Evolutionary conservation across 2,329 filamentous ascomycete species (phyloP).

Genomic region (Phaeosphaeriaceae sp.): DNA sequence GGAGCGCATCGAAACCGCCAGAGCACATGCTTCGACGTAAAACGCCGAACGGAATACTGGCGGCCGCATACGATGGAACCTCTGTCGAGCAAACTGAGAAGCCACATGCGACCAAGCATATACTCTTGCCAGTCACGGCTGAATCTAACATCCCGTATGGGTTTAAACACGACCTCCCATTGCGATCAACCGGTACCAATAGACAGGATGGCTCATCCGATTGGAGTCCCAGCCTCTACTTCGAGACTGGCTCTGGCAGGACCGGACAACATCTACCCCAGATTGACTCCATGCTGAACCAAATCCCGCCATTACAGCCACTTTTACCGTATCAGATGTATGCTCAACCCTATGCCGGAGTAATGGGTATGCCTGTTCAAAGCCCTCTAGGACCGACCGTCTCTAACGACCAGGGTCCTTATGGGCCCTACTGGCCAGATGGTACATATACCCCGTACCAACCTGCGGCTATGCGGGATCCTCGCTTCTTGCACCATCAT

Average conservation of each 20-base stretch:
- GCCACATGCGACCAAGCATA: slow-evolving; percentile 80
- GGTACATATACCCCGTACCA: slow-evolving; percentile 50
- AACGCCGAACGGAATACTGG: slow-evolving; percentile 91
- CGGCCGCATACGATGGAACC: slow-evolving; percentile 88
- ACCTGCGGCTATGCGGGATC: slow-evolving; percentile 49
- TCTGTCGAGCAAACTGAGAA: slow-evolving; percentile 74
- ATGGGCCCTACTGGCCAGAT: slow-evolving; percentile 51
- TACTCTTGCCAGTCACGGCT: slow-evolving; percentile 70
- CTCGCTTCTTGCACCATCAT: slow-evolving; percentile 45
- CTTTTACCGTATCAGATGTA: slow-evolving; percentile 59
- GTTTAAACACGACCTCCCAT: slow-evolving; percentile 45
- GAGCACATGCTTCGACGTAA: slow-evolving; percentile 89
- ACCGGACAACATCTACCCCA: slow-evolving; percentile 55
- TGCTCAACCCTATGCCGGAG: slow-evolving; percentile 38
- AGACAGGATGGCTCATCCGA: slow-evolving; percentile 30
- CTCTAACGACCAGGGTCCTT: slow-evolving; percentile 50
- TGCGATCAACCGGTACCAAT: slow-evolving; percentile 38
- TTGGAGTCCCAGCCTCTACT: slow-evolving; percentile 46
- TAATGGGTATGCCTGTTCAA: slow-evolving; percentile 43
- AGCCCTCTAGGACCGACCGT: slow-evolving; percentile 47
- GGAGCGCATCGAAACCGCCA: slow-evolving; percentile 40
- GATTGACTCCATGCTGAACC: slow-evolving; percentile 67
- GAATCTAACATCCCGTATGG: slow-evolving; percentile 45
- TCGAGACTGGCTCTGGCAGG: slow-evolving; percentile 44
- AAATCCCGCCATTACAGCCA: slow-evolving; percentile 63